Conservation (phyloP, 148 eudicot genomes). For the Chenopodium berlandieri region DNA sequence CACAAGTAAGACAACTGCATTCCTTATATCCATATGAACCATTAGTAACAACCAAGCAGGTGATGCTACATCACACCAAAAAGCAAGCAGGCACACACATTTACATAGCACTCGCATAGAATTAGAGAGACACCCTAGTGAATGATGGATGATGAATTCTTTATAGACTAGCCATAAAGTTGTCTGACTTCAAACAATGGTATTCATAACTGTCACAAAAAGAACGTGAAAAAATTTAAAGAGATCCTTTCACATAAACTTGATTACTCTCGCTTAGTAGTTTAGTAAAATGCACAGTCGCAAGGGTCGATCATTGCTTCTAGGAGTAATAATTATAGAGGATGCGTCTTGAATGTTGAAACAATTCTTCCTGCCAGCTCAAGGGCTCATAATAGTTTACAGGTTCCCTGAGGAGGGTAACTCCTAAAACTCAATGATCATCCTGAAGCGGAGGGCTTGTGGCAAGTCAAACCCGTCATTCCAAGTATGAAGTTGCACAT, state of each 20-base stretch:
- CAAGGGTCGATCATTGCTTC: background rate
- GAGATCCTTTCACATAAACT: background rate
- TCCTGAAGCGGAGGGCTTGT: background rate
- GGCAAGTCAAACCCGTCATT: too few species aligned
- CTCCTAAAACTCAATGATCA: background rate
- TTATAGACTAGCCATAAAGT: background rate
- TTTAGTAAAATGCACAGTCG: background rate
- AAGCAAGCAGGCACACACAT: background rate
- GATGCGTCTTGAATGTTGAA: background rate
- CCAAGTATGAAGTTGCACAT: too few species aligned
- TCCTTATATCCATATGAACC: conserved; percentile 11
- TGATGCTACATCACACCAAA: background rate
- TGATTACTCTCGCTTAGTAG: background rate
- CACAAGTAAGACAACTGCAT: conserved; percentile 88
- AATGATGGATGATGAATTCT: background rate
- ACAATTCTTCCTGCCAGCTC: background rate
- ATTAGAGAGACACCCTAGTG: background rate
- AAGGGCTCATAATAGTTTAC: background rate
- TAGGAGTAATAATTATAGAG: background rate
- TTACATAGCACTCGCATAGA: background rate
- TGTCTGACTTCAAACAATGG: background rate
- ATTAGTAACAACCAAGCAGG: conserved; percentile 8
- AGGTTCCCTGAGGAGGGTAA: background rate
- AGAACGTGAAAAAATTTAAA: background rate
- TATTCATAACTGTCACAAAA: background rate